Base-by-base conservation (phyloP, 441 rosid genomes). In the Erodium moschatum region DNA sequence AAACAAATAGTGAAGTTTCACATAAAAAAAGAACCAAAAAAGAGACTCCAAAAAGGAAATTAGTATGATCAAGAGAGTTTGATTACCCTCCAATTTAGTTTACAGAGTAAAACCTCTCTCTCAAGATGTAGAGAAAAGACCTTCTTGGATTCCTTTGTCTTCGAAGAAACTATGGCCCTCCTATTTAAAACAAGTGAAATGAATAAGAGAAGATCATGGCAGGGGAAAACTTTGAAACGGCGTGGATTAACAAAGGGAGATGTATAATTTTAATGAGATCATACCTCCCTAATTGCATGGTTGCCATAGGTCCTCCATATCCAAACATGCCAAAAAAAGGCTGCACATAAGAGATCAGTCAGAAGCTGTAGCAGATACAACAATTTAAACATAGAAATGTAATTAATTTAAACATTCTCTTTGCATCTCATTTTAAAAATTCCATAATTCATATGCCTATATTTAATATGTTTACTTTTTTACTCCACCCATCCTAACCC, bases 301-400 rank as follows among this genome's bases (percentile, higher is more conserved):
- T 78, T 31, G 97, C 89, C 67, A 82, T 75, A 60, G 85, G 83
- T 29, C 92, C 94, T 73, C 97, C 97, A 73, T 82, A 85, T 82
- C 97, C 92, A 77, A 90, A 90, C 91, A 85, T 88, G 71, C 91
- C 94, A 81, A 90, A 90, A 74, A 60, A 80, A 15, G 94, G 94
- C 89, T 88, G 87, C 74, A 62, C 38, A 27, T 12, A 27, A 62
- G 38, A 62, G 29, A 60, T 19, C 19, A n/a, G 21, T 60, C 31
- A 60, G n/a, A 60, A 20, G 20, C 6, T 8, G 64, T 3, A 2
- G 64, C 33, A 62, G 65, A 27, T 13, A 1, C 5, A 4, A 60
- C 33, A 20, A 10, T 19, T 20, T 18, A 19, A 27, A 40, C 12
- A 9, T 40, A 40, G 44, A 29, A 64, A 31, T 31, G 44, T n/a